phyloP scores from a whole-genome alignment of 2,329 filamentous ascomycete species.

The Huntiella abstrusa region DNA sequence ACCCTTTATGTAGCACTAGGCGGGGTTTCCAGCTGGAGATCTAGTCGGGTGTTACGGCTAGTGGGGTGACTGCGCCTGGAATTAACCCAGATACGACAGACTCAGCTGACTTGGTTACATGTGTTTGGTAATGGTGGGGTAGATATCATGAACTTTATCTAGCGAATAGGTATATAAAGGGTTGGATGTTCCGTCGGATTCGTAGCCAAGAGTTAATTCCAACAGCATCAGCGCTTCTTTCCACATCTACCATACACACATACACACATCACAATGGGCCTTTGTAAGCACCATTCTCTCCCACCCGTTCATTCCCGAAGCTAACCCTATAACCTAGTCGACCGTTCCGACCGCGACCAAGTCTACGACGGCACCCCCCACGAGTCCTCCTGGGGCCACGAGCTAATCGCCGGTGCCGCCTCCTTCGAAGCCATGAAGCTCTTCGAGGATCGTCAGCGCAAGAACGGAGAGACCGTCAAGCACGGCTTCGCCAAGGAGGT shows the following conservation, averaged over 20 bases:
- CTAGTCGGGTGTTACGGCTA: too few relatives aligned
- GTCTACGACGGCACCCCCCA: constrained; percentile 17
- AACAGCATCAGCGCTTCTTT: background rate
- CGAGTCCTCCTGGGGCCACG: constrained; percentile 47
- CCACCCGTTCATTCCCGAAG: background rate
- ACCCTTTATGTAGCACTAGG: too few relatives aligned
- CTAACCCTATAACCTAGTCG: constrained; percentile 2
- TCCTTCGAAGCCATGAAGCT: constrained; percentile 66
- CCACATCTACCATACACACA: background rate
- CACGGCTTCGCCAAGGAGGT: constrained; percentile 65
- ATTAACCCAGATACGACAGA: too few relatives aligned
- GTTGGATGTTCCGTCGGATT: too few relatives aligned
- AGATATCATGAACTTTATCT: too few relatives aligned
- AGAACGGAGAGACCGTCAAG: constrained; percentile 43
- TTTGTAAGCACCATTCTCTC: constrained; percentile 1
- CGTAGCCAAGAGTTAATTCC: too few relatives aligned
- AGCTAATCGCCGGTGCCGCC: constrained; percentile 56
- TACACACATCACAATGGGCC: constrained; percentile 5
- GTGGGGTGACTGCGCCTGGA: too few relatives aligned
- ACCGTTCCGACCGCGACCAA: constrained; percentile 8
- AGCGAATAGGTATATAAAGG: too few relatives aligned
- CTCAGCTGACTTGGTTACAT: too few relatives aligned
- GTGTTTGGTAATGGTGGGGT: too few relatives aligned
- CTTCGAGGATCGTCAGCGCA: constrained; percentile 57
- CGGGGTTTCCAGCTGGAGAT: too few relatives aligned